Percentiles rank a stretch among this genome's conserved stretches.
Conservation (phyloP, 441 rosid genomes). For the Rhodomyrtus psidioides region DNA sequence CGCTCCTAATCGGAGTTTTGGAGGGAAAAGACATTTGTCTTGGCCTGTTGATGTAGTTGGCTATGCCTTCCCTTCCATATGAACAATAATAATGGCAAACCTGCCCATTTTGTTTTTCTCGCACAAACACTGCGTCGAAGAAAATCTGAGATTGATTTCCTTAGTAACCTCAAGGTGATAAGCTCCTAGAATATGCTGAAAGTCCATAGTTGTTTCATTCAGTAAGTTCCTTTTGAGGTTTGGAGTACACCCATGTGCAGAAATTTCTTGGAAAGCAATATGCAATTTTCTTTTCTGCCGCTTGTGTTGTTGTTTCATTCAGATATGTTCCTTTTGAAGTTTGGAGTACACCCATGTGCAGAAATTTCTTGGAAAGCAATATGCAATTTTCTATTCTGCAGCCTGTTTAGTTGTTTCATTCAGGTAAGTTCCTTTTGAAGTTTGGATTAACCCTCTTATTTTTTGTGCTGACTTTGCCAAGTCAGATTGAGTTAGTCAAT, state of each 20-base stretch:
- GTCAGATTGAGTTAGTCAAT: background rate
- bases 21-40: background rate
- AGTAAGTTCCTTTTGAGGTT: too few species aligned
- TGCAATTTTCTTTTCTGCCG: background rate
- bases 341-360: background rate
- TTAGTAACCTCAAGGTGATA: background rate
- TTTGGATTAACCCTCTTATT: background rate
- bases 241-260: background rate
- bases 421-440: background rate
- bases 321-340: background rate
- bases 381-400: background rate
- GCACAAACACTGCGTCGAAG: background rate
- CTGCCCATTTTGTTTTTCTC: background rate
- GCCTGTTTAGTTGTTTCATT: background rate
- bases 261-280: background rate
- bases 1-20: background rate
- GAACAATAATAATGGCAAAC: background rate
- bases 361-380: background rate
- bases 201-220: too few species aligned
- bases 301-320: background rate
- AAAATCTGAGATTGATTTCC: background rate
- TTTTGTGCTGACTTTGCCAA: background rate
- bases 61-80: background rate
- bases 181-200: background rate
- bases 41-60: background rate